Conservation (phyloP, 306 rosid genomes). For the Pterocarpus macrocarpus region DNA sequence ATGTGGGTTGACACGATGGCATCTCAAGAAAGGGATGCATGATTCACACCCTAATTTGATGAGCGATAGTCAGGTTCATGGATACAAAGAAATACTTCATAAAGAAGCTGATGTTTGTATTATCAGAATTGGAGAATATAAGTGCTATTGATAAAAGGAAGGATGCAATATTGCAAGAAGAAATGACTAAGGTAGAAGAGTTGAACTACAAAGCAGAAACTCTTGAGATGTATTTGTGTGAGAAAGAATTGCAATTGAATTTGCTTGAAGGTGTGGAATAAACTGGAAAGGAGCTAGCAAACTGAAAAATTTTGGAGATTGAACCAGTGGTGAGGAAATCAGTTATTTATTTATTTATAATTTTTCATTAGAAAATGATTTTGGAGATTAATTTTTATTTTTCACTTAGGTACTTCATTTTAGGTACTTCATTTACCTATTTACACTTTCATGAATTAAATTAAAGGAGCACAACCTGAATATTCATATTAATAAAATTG, state of each 20-base stretch:
- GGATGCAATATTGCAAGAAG: constrained; percentile 75
- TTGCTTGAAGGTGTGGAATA: constrained; percentile 81
- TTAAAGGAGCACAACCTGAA: neutral
- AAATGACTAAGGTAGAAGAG: constrained; percentile 78
- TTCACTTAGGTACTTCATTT: neutral
- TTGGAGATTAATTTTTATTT: neutral
- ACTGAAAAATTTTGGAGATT: constrained; percentile 82
- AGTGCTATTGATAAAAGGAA: constrained; percentile 66
- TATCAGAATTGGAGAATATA: constrained; percentile 75
- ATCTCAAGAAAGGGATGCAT: constrained; percentile 62
- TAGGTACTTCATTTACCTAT: neutral
- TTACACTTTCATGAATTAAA: neutral
- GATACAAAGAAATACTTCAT: constrained; percentile 75
- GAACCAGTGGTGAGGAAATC: constrained; percentile 84
- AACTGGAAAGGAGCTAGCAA: constrained; percentile 58
- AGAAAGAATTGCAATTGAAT: constrained; percentile 76
- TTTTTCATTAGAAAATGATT: constrained; percentile 13
- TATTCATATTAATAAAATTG: too few relatives aligned
- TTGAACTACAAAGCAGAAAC: constrained; percentile 66
- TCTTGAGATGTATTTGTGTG: constrained; percentile 73
- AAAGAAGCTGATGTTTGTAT: constrained; percentile 67
- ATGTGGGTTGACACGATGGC: constrained; percentile 73
- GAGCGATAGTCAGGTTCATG: constrained; percentile 57
- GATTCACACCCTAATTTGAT: constrained; percentile 58
- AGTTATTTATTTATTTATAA: constrained; percentile 27